phyloP scores from a whole-genome alignment of 495 filamentous ascomycete genomes.

The Letharia columbiana region DNA sequence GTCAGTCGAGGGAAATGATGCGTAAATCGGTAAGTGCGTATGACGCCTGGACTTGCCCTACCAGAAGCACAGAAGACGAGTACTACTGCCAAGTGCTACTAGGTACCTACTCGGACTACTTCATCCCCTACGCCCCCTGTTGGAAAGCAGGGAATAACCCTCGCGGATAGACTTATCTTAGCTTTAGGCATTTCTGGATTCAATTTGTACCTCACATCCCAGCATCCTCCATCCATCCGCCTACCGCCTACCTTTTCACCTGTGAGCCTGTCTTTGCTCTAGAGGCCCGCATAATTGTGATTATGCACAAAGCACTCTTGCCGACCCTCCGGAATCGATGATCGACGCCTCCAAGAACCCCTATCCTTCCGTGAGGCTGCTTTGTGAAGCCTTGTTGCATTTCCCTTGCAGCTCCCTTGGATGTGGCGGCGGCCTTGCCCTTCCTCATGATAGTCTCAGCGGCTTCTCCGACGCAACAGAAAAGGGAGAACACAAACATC shows the following conservation, averaged over 20 bases:
- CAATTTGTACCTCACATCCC: constrained; percentile 5
- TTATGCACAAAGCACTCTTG: constrained; percentile 4
- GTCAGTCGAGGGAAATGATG: neutral
- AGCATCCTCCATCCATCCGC: neutral
- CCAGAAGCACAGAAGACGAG: neutral
- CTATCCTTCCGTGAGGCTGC: neutral
- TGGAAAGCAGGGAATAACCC: constrained; percentile 5
- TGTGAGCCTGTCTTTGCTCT: neutral
- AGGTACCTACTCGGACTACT: neutral
- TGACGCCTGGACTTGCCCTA: constrained; percentile 9
- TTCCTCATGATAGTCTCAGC: neutral
- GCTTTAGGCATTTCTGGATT: neutral
- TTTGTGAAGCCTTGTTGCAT: neutral
- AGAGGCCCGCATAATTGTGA: constrained; percentile 3
- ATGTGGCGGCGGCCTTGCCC: neutral
- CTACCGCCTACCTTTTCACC: neutral
- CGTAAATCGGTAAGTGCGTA: neutral
- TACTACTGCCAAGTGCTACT: neutral
- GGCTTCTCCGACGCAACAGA: neutral
- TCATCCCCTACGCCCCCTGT: neutral
- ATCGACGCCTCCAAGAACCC: neutral
- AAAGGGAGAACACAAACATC: neutral
- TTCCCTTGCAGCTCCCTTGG: too few relatives aligned
- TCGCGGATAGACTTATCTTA: constrained; percentile 16
- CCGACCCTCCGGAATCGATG: constrained; percentile 3